Percentiles rank a stretch among this genome's conserved stretches.
These are phyloP conservation scores for Phylloporus sp. DNA, from an alignment of 768 basidiomycete genomes.

Conservation along the genomic window DNA sequence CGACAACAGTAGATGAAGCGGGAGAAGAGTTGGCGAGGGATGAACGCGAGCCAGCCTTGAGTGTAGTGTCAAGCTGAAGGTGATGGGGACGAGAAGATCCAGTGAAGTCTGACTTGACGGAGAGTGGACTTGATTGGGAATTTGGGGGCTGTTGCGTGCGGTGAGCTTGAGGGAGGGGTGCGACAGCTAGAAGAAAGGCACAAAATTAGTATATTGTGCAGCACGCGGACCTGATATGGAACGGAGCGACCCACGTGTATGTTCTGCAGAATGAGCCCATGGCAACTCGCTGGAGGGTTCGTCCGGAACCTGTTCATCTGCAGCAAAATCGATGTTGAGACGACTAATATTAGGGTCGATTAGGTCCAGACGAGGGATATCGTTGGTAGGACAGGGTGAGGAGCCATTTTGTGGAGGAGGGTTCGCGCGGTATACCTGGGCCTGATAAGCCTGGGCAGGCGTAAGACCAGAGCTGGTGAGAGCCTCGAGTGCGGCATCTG, in stretches of 20 bases:
- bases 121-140: slow-evolving; percentile 36
- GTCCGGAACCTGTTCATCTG: slow-evolving; percentile 30
- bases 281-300: slow-evolving; percentile 55
- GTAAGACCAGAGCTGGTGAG: slow-evolving; percentile 54
- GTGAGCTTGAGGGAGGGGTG: slow-evolving; percentile 23
- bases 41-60: slow-evolving; percentile 39
- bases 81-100: slow-evolving; percentile 40
- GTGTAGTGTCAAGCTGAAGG: slow-evolving; percentile 58
- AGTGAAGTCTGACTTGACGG: slow-evolving; percentile 37
- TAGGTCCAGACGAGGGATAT: slow-evolving; percentile 38
- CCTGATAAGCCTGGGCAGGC: slow-evolving; percentile 78
- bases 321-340: slow-evolving; percentile 55
- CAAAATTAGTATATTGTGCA: slow-evolving; percentile 26
- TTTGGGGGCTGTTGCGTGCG: slow-evolving; percentile 24
- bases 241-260: slow-evolving; percentile 38
- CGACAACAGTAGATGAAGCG: slow-evolving; percentile 38
- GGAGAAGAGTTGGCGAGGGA: slow-evolving; percentile 44
- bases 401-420: slow-evolving; percentile 34
- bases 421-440: slow-evolving; percentile 58
- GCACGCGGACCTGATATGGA: slow-evolving; percentile 26
- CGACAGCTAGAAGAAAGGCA: slow-evolving; percentile 22
- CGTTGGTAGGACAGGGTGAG: slow-evolving; percentile 20
- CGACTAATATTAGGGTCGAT: slow-evolving; percentile 57
- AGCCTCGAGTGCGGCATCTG: slow-evolving; percentile 44
- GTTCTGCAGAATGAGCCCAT: slow-evolving; percentile 44